These are phyloP conservation scores for Ganoderma lingzhi DNA, from an alignment of 1,284 basidiomycete genomes.

Conservation along the genomic window DNA sequence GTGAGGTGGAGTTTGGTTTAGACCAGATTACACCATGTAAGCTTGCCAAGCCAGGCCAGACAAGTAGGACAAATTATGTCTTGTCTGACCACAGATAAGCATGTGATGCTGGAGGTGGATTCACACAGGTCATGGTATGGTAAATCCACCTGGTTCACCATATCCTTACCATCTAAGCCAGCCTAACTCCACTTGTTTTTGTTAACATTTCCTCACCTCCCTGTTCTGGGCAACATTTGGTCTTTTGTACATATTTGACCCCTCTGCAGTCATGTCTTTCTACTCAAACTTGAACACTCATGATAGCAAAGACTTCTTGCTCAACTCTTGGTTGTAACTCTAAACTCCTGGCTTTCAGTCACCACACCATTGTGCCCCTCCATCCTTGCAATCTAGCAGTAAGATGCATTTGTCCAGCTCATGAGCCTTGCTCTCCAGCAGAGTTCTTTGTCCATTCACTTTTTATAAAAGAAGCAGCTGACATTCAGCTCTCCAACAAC, in stretches of 20 bases:
- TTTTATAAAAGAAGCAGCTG: not conserved
- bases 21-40: too few relatives aligned
- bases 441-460: not conserved
- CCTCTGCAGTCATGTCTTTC: not conserved
- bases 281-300: not conserved
- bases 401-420: not conserved
- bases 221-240: not conserved
- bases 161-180: not conserved
- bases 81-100: too few relatives aligned
- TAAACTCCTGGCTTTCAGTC: not conserved
- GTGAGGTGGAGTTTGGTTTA: too few relatives aligned
- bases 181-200: not conserved
- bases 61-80: too few relatives aligned
- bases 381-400: not conserved
- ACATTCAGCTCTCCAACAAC: not conserved
- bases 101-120: too few relatives aligned
- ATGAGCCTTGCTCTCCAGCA: not conserved
- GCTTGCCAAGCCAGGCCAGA: too few relatives aligned
- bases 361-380: not conserved
- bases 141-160: not conserved
- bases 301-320: not conserved
- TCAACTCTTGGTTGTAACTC: not conserved
- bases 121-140: too few relatives aligned
- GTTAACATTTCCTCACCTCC: not conserved
- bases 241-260: not conserved